phyloP scores from a whole-genome alignment of 192 early-diverging fungal species.

The Umbelopsis isabellina region DNA sequence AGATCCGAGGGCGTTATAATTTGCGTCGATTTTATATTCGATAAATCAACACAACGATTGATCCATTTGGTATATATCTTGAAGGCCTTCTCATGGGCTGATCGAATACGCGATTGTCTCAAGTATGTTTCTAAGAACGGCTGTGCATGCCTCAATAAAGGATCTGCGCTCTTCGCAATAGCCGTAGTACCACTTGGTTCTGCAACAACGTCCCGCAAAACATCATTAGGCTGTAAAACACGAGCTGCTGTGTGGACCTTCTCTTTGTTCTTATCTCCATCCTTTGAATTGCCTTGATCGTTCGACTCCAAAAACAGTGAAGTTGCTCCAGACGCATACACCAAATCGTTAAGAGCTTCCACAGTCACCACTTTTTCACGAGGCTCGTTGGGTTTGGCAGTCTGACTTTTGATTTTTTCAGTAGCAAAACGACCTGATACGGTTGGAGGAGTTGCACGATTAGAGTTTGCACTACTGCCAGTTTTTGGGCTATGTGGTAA shows the following conservation, averaged over 20 bases:
- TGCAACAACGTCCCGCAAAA: constrained; percentile 5
- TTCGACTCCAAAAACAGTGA: not conserved
- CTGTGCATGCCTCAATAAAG: constrained; percentile 52
- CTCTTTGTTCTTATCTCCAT: not conserved
- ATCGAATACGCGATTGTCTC: constrained; percentile 44
- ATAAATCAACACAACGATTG: constrained; percentile 42
- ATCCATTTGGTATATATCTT: constrained; percentile 57
- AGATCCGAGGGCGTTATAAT: constrained; percentile 38
- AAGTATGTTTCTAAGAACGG: constrained; percentile 57
- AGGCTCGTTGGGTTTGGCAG: not conserved
- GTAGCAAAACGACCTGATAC: not conserved
- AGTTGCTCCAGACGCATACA: not conserved
- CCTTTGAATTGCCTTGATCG: not conserved
- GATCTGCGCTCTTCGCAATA: constrained; percentile 30
- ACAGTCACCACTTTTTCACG: not conserved
- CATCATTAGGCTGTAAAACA: constrained; percentile 16
- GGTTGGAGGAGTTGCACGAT: not conserved
- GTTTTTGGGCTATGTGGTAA: not conserved
- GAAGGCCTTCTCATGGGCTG: constrained; percentile 54
- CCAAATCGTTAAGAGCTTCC: not conserved
- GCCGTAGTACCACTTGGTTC: not conserved
- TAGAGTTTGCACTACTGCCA: not conserved
- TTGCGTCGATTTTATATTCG: not conserved
- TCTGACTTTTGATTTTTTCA: not conserved
- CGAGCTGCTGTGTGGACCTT: constrained; percentile 10